Evolutionary conservation across 2,329 filamentous ascomycete genomes (phyloP).

Genomic region (Anthostomella pinea): DNA sequence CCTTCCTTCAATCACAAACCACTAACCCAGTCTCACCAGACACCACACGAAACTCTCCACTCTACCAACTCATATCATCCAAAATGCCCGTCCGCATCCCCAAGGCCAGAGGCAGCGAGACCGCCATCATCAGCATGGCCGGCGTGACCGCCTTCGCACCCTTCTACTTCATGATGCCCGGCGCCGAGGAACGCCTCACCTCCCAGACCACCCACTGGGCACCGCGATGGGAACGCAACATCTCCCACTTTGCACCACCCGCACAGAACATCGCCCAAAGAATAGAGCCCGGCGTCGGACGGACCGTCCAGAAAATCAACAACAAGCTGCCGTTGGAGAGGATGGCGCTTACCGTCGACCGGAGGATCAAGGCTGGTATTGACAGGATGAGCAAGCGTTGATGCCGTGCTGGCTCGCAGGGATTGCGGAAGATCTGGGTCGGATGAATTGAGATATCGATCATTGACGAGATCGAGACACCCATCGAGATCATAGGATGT

Average conservation of each 20-base stretch:
- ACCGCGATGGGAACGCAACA: conserved; percentile 57
- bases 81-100: conserved; percentile 54
- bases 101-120: conserved; percentile 45
- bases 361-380: conserved; percentile 46
- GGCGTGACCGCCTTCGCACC: conserved; percentile 53
- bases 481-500: conserved; percentile 2
- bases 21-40: conserved; percentile 3
- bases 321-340: conserved; percentile 47
- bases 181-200: conserved; percentile 52
- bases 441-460: conserved; percentile 3
- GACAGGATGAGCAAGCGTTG: conserved; percentile 29
- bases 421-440: neutral
- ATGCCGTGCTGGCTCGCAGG: neutral
- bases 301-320: conserved; percentile 45
- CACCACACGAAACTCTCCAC: conserved; percentile 13
- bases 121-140: conserved; percentile 52
- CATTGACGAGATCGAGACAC: conserved; percentile 3
- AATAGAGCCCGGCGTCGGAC: conserved; percentile 46
- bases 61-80: conserved; percentile 19
- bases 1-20: neutral
- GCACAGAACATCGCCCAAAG: conserved; percentile 46
- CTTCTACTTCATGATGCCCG: conserved; percentile 56
- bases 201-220: conserved; percentile 57
- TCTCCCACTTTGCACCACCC: conserved; percentile 50
- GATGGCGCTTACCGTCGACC: conserved; percentile 48